Evolutionary conservation across 805 yeast species (phyloP), one percentile per base, ranked within the genome.

Genomic region (Jamesozyma piceae): DNA sequence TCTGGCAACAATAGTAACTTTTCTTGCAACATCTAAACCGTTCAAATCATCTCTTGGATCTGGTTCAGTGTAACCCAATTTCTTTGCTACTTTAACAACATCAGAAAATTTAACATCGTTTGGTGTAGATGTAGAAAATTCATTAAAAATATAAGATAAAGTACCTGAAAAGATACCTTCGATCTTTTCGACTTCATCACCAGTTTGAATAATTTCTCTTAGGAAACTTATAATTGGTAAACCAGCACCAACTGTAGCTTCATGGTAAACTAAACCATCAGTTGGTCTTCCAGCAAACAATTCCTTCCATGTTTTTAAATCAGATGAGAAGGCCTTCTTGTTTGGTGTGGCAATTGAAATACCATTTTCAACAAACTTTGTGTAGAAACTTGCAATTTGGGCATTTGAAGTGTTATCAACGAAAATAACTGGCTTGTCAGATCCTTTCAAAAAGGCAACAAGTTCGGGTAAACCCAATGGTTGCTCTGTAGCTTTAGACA

Each of bases 31-130:
- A 61, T 92, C 99, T 62, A 92, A 74, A 42, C 99, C 99, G 65
- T 90, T 92, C 65, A 92, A 77, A 63, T 92, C 99, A 64, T 92
- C 99, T 68, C 99, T 82, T 65, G 99, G 98, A 65, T 92, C 99
- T 39, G 99, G 99, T 68, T 92, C 98, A 34, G 97, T 90, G 75
- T 87, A 92, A 40, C 99, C 99, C 51, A 87, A 72, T 41, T 79
- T 67, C 68, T 90, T 90, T 41, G 99, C 98, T 38, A 79, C 78
- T 49, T 75, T 72, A 45, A 92, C 97, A 39, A 92, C 80, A 43
- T 88, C 95, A 21, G 97, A 87, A 64, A 89, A 92, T 61, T 82
- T 84, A 46, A 77, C 74, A 39, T 74, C 71, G 38, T 74, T 69
- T 37, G 80, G 68, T 47, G 69, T 71, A 42, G 78, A 66, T 37